These are phyloP conservation scores for Lavandula angustifolia DNA, from an alignment of 257 asterid genomes.

Conservation along the genomic window DNA sequence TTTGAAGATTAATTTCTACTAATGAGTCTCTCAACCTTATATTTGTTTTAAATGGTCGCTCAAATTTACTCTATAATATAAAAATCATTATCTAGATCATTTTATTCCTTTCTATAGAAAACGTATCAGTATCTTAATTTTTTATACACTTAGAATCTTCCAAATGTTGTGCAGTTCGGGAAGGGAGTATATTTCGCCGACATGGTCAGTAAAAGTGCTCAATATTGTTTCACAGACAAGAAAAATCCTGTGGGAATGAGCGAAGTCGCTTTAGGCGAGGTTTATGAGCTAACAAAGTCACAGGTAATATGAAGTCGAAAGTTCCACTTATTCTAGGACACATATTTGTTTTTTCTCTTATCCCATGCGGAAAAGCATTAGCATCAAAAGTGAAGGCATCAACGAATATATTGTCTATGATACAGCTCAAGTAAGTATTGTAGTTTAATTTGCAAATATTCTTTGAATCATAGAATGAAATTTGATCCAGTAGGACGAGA, in stretches of 20 bases:
- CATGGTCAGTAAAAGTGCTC: conserved; percentile 98
- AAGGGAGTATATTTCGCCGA: conserved; percentile 97
- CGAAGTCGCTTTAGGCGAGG: conserved; percentile 94
- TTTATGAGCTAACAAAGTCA: conserved; percentile 71
- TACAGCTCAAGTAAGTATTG: conserved; percentile 73
- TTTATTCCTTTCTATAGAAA: too few species aligned
- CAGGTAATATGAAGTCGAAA: conserved; percentile 46
- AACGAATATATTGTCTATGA: conserved; percentile 85
- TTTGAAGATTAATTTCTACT: conserved; percentile 6
- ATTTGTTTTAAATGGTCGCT: too few species aligned
- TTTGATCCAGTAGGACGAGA: too few species aligned
- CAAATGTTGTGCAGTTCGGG: conserved; percentile 64
- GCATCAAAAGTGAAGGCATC: conserved; percentile 67
- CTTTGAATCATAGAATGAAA: too few species aligned
- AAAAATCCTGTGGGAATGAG: conserved; percentile 91
- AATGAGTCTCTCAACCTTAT: too few species aligned
- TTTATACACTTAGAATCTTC: background rate
- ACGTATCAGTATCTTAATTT: too few species aligned
- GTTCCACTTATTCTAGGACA: background rate
- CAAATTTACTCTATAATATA: too few species aligned
- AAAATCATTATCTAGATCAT: too few species aligned
- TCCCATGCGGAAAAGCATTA: conserved; percentile 88
- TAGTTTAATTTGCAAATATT: too few species aligned
- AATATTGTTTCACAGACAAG: conserved; percentile 75
- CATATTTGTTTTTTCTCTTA: conserved; percentile 1